phyloP scores from a whole-genome alignment of 1,284 basidiomycete species.

The Ceratobasidium sp. region DNA sequence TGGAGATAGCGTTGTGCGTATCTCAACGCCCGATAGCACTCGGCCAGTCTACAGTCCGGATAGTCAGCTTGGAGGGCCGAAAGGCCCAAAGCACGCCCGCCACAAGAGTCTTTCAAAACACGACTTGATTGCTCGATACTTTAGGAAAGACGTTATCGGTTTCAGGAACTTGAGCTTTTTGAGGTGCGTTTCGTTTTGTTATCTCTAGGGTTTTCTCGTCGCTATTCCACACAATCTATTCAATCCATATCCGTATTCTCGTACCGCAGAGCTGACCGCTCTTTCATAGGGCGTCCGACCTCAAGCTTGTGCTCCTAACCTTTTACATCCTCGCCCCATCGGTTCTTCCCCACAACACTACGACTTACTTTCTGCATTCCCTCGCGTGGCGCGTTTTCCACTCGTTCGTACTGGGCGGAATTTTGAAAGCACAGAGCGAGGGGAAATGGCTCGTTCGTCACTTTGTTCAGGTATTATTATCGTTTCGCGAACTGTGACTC shows the following conservation, averaged over 20 bases:
- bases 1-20: conserved; percentile 9
- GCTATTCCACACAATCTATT: background rate
- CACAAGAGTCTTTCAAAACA: conserved; percentile 73
- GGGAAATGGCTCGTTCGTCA: conserved; percentile 93
- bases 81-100: conserved; percentile 5
- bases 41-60: background rate
- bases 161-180: conserved; percentile 87
- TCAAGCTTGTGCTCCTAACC: conserved; percentile 72
- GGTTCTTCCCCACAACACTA: conserved; percentile 59
- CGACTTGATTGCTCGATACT: conserved; percentile 91
- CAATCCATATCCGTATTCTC: too few species aligned
- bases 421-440: conserved; percentile 87
- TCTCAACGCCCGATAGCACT: conserved; percentile 21
- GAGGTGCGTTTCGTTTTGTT: conserved; percentile 64
- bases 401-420: conserved; percentile 86
- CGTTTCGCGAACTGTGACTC: conserved; percentile 50
- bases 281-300: conserved; percentile 70
- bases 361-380: conserved; percentile 84
- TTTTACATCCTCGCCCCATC: conserved; percentile 67
- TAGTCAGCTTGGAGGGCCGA: background rate
- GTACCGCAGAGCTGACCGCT: background rate
- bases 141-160: conserved; percentile 88
- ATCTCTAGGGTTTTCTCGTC: background rate
- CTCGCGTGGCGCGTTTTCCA: conserved; percentile 90
- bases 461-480: conserved; percentile 74